Conservation (phyloP, 2,329 filamentous ascomycete species). For the Ambrosiella xylebori region DNA sequence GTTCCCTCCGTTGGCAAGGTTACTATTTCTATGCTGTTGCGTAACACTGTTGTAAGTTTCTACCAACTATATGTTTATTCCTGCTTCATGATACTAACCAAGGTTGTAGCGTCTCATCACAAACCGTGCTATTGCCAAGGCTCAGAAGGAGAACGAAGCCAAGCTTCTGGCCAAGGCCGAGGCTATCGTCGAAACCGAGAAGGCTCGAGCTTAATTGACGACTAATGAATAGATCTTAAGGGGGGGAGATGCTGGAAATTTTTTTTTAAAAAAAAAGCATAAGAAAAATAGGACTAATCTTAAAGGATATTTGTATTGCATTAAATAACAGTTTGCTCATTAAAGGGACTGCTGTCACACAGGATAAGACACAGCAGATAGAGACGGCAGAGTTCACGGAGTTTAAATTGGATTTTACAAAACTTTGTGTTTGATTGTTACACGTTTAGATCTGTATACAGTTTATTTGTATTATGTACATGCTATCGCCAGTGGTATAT, state of each 20-base stretch:
- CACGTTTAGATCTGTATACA: neutral
- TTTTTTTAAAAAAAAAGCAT: no score
- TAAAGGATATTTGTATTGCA: neutral
- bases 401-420: conserved; percentile 1
- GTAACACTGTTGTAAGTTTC: conserved; percentile 68
- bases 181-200: conserved; percentile 2
- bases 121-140: conserved; percentile 23
- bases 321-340: neutral
- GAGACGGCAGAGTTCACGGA: neutral
- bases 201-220: neutral
- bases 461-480: neutral
- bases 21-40: conserved; percentile 76
- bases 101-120: conserved; percentile 31
- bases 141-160: conserved; percentile 20
- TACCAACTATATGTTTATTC: neutral
- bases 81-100: conserved; percentile 15
- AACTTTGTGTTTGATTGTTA: neutral
- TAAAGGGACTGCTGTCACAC: neutral
- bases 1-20: conserved; percentile 96
- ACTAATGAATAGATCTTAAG: neutral
- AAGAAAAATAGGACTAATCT: neutral
- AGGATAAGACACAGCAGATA: neutral
- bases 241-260: neutral
- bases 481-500: neutral
- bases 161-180: conserved; percentile 8